Evolutionary conservation across 352 stramenopile genomes (phyloP).

Genomic region (Phytopythium ostracodes): DNA sequence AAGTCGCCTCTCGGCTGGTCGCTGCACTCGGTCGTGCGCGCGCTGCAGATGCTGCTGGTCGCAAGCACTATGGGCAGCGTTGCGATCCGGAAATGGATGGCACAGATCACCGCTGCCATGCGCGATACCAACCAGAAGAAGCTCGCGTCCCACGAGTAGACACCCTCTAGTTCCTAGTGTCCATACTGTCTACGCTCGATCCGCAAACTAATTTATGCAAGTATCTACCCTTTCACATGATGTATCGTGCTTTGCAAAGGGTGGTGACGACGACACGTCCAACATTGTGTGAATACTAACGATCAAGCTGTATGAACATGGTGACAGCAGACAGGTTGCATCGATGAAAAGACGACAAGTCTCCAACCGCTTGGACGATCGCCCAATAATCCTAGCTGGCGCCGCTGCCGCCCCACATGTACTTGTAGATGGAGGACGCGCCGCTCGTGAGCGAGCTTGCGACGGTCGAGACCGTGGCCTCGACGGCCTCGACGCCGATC

Average conservation of each 20-base stretch:
- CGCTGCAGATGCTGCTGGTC: constrained; percentile 26
- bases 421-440: constrained; percentile 83
- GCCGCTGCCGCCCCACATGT: constrained; percentile 57
- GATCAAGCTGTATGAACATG: neutral
- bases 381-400: neutral
- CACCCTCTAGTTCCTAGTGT: neutral
- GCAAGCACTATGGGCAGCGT: constrained; percentile 16
- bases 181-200: neutral
- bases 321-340: neutral
- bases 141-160: neutral
- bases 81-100: constrained; percentile 17
- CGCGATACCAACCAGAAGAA: neutral
- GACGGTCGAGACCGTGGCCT: constrained; percentile 72
- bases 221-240: neutral
- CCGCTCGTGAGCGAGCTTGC: constrained; percentile 70
- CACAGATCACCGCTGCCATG: constrained; percentile 6
- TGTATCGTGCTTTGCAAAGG: neutral
- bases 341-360: too few relatives aligned
- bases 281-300: neutral
- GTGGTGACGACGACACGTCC: neutral
- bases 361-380: too few relatives aligned
- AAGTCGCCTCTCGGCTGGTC: constrained; percentile 12
- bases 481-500: constrained; percentile 70
- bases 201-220: constrained; percentile 4
- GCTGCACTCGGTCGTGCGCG: constrained; percentile 16